Evolutionary conservation across 371 early-diverging fungal species (phyloP).

Genomic region (Rhizomucor pusillus): DNA sequence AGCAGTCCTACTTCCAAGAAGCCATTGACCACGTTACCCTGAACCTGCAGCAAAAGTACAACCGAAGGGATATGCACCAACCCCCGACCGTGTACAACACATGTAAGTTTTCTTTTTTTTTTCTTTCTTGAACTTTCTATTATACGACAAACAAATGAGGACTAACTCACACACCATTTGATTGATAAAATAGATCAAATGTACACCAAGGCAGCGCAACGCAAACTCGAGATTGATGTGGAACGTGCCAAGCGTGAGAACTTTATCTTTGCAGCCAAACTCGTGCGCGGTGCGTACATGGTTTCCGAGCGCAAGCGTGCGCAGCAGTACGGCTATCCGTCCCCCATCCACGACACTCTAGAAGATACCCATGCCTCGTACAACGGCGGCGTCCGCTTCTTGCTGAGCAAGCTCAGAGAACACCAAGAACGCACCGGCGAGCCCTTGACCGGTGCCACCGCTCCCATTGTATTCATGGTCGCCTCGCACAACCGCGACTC

Average conservation of each 20-base stretch:
- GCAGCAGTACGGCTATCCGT: slow-evolving; percentile 57
- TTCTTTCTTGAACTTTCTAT: background rate
- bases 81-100: slow-evolving; percentile 86
- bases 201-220: slow-evolving; percentile 78
- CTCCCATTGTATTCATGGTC: slow-evolving; percentile 75
- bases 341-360: slow-evolving; percentile 82
- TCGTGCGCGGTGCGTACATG: slow-evolving; percentile 95
- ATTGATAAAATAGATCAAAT: slow-evolving; percentile 67
- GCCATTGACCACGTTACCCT: slow-evolving; percentile 86
- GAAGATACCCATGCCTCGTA: slow-evolving; percentile 85
- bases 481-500: slow-evolving; percentile 93
- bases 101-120: slow-evolving; percentile 27
- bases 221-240: slow-evolving; percentile 67
- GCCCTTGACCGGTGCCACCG: slow-evolving; percentile 27
- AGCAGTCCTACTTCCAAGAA: slow-evolving; percentile 90
- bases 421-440: slow-evolving; percentile 25
- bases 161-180: too few relatives aligned
- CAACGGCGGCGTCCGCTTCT: slow-evolving; percentile 74
- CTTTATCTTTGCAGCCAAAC: slow-evolving; percentile 81
- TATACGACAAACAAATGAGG: too few relatives aligned
- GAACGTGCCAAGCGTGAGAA: slow-evolving; percentile 64
- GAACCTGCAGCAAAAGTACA: slow-evolving; percentile 64
- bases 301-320: slow-evolving; percentile 83
- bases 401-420: slow-evolving; percentile 57
- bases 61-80: slow-evolving; percentile 44